These are phyloP conservation scores for Cladosporium sp. DNA, from an alignment of 2,329 filamentous ascomycete genomes.

Conservation along the genomic window DNA sequence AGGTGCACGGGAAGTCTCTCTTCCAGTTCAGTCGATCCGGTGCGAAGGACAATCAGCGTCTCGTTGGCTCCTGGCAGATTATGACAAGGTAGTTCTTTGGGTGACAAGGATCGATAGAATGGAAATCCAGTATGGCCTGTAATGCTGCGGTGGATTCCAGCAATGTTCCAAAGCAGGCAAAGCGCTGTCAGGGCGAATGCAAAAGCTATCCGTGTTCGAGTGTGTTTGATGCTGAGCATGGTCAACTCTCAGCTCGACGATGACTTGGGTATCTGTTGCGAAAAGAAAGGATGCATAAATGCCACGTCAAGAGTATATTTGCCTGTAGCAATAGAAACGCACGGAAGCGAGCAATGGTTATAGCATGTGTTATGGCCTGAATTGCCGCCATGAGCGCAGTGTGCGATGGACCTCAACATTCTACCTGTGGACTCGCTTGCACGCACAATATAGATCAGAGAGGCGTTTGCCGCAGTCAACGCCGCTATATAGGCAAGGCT, in stretches of 20 bases:
- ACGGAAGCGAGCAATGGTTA: no score
- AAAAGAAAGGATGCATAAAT: no score
- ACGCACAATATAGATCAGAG: no score
- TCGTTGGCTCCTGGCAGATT: conserved; percentile 38
- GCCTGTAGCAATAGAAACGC: no score
- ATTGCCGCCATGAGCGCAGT: no score
- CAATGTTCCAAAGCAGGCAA: neutral
- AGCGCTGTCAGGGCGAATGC: neutral
- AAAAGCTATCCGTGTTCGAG: neutral
- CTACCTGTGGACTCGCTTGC: no score
- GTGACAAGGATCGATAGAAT: neutral
- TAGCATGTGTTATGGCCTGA: no score
- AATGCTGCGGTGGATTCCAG: neutral
- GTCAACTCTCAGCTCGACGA: neutral
- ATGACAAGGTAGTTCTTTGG: conserved; percentile 14
- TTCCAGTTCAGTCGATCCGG: conserved; percentile 54
- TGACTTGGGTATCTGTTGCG: no score
- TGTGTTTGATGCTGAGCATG: neutral
- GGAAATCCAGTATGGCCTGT: neutral
- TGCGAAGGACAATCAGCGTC: conserved; percentile 55
- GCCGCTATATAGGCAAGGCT: no score
- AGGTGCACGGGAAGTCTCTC: conserved; percentile 54
- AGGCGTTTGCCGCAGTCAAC: no score
- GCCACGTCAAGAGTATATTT: no score
- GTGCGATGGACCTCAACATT: no score